Base-by-base conservation (phyloP, 225 moss, liverwort and hornwort genomes). In the Thuidium tamariscinum region DNA sequence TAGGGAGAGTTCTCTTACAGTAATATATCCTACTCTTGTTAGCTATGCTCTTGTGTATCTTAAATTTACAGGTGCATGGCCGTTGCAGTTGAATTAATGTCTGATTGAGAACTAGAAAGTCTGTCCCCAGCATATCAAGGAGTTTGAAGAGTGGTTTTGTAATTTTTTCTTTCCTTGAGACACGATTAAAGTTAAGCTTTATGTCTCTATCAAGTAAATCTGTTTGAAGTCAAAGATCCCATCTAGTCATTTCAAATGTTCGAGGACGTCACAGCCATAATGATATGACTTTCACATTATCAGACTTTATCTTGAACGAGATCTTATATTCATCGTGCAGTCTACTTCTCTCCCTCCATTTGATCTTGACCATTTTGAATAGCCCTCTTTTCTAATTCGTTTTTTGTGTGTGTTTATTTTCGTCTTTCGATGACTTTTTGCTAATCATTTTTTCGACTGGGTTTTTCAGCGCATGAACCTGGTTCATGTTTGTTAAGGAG, bases 81-180 rank as follows among this genome's bases (percentile, higher is more conserved):
- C 69, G 75, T 84, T 32, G 88, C 92, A 97, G 95, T 92, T 98
- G 83, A 95, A 95, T 75, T 92, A 93, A 83, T 95, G 91, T 64
- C 82, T 96, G 36, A 90, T 93, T 76, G 95, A 95, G 67, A 96
- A 96, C 88, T 95, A 96, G 88, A 90, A 94, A 86, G 83, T 37
- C 39, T 98, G 95, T 92, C 93, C 95, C 89, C 90, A 93, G 69
- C 93, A 91, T 79, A 88, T 93, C 65, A 94, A 95, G 77, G 95
- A 98, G 65, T 78, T 93, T 64, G 95, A 98, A 85, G 95, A 96
- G 80, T 86, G 90, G 97, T 95, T 80, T n/a, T 54, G 87, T 82
- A 64, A 81, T 73, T 78, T 59, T 54, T 49, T 73, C 32, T 63
- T 21, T 54, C 51, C 57, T 66, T 60, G 62, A 55, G 27, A n/a